Evolutionary conservation across 202 grass and related monocot species (phyloP), one percentile per base, ranked within the genome.

Genomic region (Brachypodium distachyon): DNA sequence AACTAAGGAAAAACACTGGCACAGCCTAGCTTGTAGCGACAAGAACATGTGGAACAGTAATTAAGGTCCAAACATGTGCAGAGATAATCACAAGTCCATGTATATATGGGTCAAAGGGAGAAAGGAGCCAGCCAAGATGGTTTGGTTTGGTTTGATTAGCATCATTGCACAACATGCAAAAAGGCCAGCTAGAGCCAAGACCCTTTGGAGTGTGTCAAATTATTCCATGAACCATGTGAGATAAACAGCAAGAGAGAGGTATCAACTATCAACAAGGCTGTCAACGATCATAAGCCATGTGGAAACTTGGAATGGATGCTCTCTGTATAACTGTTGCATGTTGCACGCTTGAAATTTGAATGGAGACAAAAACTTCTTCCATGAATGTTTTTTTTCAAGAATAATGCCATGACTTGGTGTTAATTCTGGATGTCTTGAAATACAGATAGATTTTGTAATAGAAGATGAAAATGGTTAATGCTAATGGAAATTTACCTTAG

Each of bases 401-500:
- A 69, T 31, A 61, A 40, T 70, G 52, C 17, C 14, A 68, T 76
- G 12, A 81, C 68, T 61, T 53, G 18, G 4, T 28, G 26, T 9
- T 25, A 22, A 65, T 61, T 86, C 23, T 26, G 16, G n/a, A 51
- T 27, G 36, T 27, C 3, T 29, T 63, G 5, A 61, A 56, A 9
- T 28, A 58, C 38, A 83, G 12, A 55, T 6, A 72, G 42, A 66
- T 62, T 63, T 4, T 58, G 55, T 26, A 41, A 11, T 71, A 64
- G 34, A 52, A 28, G n/a, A 82, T 34, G 12, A 47, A 37, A 63
- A 25, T 47, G n/a, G 18, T 49, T 72, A 74, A 36, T 71, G 28
- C 74, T 23, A 28, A 61, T 29, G 21, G 32, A 82, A 83, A 48
- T 49, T 44, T 85, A 95, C 96, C 96, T 98, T 80, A 98, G 85